Evolutionary conservation across 164 flowering plant genomes (phyloP), one percentile per base, ranked within the genome.

Genomic region (Vitis cinerea): DNA sequence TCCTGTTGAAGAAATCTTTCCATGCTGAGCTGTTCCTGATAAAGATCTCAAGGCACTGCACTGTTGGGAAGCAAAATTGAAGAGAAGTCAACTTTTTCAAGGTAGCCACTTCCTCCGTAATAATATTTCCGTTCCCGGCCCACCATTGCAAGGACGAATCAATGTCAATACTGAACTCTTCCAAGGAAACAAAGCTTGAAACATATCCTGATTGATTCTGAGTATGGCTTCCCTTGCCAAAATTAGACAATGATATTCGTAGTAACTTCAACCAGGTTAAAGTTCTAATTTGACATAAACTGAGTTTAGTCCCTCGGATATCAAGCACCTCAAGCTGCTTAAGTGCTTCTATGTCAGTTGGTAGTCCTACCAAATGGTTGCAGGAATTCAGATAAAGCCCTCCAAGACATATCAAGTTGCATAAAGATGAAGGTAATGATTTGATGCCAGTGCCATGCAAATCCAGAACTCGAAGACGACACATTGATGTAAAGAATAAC

Each of bases 381-480:
- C 83, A 80, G 11, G 4, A 11, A 17, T 63, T 69, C 6, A 80
- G 70, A 65, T 74, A 74, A 17, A 80, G 75, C 29, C 58, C 78
- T 62, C 51, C 62, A 6, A 80, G 78, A n/a, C 16, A 56, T 12
- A 7, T 59, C 61, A 74, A 64, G 13, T 23, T 19, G 10, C 55
- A 62, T 8, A 77, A 9, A 31, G 80, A 77, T 19, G 66, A 31
- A 27, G 83, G 83, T 8, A 77, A 54, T 3, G 74, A 65, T n/a
- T 2, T 13, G 10, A 80, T 80, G 3, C 52, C 7, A 3, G 80
- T 72, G 0, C 29, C 15, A 60, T 17, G 31, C 54, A 74, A 64
- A 57, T 74, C 77, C 9, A 80, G 50, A 53, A 80, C 76, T 59
- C 59, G 71, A 29, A 80, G 83, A 1, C 9, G 55, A 11, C 44